These are phyloP conservation scores for Leccinum longicurvipes DNA, from an alignment of 768 basidiomycete genomes.

Conservation along the genomic window DNA sequence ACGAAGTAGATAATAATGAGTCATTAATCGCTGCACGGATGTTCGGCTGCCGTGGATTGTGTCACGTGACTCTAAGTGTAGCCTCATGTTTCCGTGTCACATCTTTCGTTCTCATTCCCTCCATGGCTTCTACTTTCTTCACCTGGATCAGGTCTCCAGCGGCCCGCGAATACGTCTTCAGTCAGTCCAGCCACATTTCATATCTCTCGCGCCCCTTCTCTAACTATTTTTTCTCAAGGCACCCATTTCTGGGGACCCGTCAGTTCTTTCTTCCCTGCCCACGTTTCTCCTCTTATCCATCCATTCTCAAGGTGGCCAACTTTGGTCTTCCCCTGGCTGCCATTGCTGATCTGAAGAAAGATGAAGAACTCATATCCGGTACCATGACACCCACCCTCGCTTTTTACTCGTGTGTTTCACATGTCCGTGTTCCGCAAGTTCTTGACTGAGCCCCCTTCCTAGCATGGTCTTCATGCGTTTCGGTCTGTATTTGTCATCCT, in stretches of 20 bases:
- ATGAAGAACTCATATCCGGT: conserved; percentile 96
- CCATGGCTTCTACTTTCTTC: conserved; percentile 82
- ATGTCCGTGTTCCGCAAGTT: conserved; percentile 7
- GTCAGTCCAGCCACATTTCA: conserved; percentile 44
- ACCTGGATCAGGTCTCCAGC: conserved; percentile 91
- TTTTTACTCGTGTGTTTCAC: conserved; percentile 80
- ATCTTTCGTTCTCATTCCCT: background rate
- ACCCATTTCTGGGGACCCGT: conserved; percentile 99
- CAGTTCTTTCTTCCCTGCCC: conserved; percentile 33
- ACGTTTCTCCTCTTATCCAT: conserved; percentile 3
- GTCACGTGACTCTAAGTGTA: conserved; percentile 15
- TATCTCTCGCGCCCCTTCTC: conserved; percentile 6
- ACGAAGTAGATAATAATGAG: too few species aligned
- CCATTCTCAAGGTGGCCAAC: conserved; percentile 76
- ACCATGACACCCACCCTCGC: conserved; percentile 92
- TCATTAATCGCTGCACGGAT: too few species aligned
- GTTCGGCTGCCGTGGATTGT: background rate
- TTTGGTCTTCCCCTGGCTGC: conserved; percentile 98
- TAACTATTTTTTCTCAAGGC: conserved; percentile 46
- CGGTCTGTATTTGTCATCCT: conserved; percentile 41
- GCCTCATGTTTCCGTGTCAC: background rate
- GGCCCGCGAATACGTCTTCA: conserved; percentile 92
- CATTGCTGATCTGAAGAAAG: conserved; percentile 83
- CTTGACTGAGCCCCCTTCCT: conserved; percentile 4
- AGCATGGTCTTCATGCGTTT: conserved; percentile 93